These are phyloP conservation scores for Penicillium palitans DNA, from an alignment of 2,329 filamentous ascomycete genomes.

Conservation along the genomic window DNA sequence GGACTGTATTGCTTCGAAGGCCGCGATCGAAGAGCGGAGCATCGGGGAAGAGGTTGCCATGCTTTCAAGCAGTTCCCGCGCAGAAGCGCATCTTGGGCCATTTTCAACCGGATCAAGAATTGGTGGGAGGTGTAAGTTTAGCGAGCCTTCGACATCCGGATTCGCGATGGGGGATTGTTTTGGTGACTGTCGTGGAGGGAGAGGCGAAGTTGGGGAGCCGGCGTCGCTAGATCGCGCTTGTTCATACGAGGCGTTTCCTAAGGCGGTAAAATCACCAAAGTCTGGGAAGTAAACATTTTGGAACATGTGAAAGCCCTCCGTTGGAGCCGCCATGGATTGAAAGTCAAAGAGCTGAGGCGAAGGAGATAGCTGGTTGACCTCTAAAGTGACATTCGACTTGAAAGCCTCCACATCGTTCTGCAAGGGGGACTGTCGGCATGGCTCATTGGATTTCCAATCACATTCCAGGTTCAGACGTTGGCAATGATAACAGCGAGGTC, in stretches of 20 bases:
- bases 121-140: not conserved
- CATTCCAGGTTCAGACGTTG: not conserved
- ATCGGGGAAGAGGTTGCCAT: not conserved
- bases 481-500: slow-evolving; percentile 2
- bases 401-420: not conserved
- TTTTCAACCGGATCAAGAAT: slow-evolving; percentile 1
- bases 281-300: slow-evolving; percentile 2
- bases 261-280: slow-evolving; percentile 1
- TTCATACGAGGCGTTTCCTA: not conserved
- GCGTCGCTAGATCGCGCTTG: not conserved
- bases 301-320: not conserved
- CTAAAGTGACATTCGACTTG: not conserved
- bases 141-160: not conserved
- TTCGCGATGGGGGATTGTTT: not conserved
- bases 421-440: not conserved
- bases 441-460: not conserved
- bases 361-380: not conserved
- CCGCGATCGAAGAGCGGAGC: not conserved
- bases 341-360: not conserved
- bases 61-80: not conserved
- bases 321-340: not conserved
- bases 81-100: not conserved
- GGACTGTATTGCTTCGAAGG: not conserved
- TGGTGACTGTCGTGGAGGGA: not conserved
- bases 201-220: not conserved